Evolutionary conservation across 257 asterid genomes (phyloP), one percentile per base, ranked within the genome.

Genomic region (Capsicum pubescens): DNA sequence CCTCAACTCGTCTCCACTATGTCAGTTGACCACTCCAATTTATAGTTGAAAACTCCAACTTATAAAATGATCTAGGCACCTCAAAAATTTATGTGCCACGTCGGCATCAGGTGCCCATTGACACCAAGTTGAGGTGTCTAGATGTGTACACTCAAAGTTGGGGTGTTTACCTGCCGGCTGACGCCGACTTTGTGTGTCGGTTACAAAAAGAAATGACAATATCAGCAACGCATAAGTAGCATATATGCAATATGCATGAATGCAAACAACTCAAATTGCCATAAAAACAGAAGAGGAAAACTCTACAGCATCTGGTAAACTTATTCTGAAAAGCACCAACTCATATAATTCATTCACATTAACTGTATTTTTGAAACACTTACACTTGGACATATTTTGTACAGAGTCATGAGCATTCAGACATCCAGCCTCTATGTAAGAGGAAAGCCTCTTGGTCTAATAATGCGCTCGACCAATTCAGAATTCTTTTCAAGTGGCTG

Each of bases 351-450:
- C 80, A 42, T 72, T 48, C 78, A 64, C 54, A 64, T n/a, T 4
- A n/a, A 67, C n/a, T 50, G 44, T 64, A 46, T 48, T 44, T 61
- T 59, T 6, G 50, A 15, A 48, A 85, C 80, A 83, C 98, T 91
- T 90, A 95, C 98, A 93, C 92, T 92, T 92, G 90, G 87, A 89
- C 80, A 88, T 86, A 82, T 84, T 88, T 44, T 90, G 93, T 74
- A 87, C 78, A 52, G 88, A 83, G 81, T 93, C 98, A 81, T 87
- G 86, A 44, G 57, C 57, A 81, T 92, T 91, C 69, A 85, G 9
- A 72, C 92, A 91, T 86, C 97, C 97, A 81, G 97, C 94, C 81
- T 90, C 90, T 68, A 93, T 78, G 67, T 93, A 95, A 32, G 97
- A 89, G 16, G 84, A 69, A 58, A 92, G 86, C 90, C 98, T 89